Conservation (phyloP, 495 filamentous ascomycete genomes). For the Neurospora sp. region DNA sequence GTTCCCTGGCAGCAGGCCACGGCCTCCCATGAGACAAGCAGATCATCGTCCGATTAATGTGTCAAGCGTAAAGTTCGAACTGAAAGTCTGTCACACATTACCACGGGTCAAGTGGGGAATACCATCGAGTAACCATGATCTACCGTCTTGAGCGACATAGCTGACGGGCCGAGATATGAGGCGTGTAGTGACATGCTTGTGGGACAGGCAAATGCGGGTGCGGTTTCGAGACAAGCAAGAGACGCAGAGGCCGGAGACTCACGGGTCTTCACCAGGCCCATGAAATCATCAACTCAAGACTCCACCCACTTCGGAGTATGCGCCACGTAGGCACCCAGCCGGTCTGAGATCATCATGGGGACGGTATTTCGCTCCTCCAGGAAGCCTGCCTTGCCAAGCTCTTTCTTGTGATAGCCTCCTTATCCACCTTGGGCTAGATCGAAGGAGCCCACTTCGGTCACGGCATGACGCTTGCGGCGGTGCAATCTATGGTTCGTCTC, state of each 20-base stretch:
- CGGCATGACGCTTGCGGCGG: slow-evolving; percentile 9
- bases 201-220: slow-evolving; percentile 16
- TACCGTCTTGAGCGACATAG: slow-evolving; percentile 6
- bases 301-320: not conserved
- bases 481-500: slow-evolving; percentile 10
- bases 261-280: not conserved
- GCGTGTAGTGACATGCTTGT: slow-evolving; percentile 21
- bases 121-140: not conserved
- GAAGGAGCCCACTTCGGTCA: slow-evolving; percentile 7
- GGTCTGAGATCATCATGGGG: not conserved
- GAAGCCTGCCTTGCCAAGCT: not conserved
- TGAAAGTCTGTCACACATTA: slow-evolving; percentile 9
- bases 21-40: slow-evolving; percentile 13
- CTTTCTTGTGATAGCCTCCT: slow-evolving; percentile 3
- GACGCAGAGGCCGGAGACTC: not conserved
- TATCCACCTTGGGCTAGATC: slow-evolving; percentile 1
- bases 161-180: slow-evolving; percentile 11
- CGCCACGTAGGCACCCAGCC: slow-evolving; percentile 7
- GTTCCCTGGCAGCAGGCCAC: slow-evolving; percentile 10
- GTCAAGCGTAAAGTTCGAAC: not conserved
- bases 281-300: not conserved
- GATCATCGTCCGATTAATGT: slow-evolving; percentile 3
- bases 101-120: slow-evolving; percentile 9
- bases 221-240: slow-evolving; percentile 14
- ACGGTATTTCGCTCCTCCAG: not conserved